A percentile compares a stretch with the other conserved stretches of the same genome.
phyloP scores from a whole-genome alignment of 148 eudicot genomes.

The Fagopyrum esculentum region DNA sequence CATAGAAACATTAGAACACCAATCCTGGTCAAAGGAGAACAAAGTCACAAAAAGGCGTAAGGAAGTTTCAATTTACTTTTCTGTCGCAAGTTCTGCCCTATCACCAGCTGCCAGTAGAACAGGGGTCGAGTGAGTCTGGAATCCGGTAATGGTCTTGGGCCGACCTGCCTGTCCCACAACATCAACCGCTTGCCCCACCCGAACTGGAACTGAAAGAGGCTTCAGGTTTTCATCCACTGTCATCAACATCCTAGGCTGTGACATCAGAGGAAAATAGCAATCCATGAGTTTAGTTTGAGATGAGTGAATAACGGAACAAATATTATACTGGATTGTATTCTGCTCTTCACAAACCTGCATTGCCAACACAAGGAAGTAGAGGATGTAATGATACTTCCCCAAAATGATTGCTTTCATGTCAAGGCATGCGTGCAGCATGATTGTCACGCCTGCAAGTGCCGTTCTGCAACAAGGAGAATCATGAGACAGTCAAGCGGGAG shows the following conservation, averaged over 20 bases:
- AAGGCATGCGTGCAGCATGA: conserved; percentile 70
- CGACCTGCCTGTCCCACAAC: conserved; percentile 97
- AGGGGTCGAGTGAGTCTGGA: conserved; percentile 93
- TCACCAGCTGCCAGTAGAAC: conserved; percentile 91
- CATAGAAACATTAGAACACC: neutral
- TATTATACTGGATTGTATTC: neutral
- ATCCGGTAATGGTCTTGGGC: conserved; percentile 93
- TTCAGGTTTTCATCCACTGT: conserved; percentile 92
- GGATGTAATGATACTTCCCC: conserved; percentile 85
- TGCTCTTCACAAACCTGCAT: conserved; percentile 60
- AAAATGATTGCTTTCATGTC: conserved; percentile 77
- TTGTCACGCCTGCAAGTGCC: conserved; percentile 81
- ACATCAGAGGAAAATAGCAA: neutral
- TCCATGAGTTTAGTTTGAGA: neutral
- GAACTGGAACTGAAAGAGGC: conserved; percentile 92
- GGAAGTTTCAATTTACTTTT: conserved; percentile 42
- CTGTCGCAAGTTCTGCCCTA: conserved; percentile 96
- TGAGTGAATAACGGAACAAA: no score
- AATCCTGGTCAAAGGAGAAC: neutral
- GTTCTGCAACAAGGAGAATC: conserved; percentile 31
- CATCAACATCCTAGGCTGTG: conserved; percentile 90
- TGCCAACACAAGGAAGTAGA: conserved; percentile 78
- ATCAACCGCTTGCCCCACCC: conserved; percentile 96
- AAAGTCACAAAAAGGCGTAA: neutral
- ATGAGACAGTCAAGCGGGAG: neutral